These are phyloP conservation scores for Rugonectria rugulosa DNA, from an alignment of 2,329 filamentous ascomycete genomes.

Conservation along the genomic window DNA sequence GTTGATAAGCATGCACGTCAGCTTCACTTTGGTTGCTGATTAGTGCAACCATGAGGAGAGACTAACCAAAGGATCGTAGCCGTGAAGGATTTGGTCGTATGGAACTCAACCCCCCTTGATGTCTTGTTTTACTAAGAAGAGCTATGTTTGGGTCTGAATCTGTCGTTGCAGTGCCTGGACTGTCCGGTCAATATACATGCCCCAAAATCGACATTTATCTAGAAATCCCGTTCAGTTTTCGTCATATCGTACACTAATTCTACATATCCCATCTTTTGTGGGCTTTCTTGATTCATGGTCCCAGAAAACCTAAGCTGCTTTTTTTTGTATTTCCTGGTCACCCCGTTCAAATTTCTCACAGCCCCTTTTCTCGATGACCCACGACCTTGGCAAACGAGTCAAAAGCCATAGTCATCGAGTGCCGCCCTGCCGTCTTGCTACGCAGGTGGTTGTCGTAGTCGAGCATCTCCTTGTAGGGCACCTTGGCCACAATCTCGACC, in stretches of 20 bases:
- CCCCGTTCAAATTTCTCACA: conserved; percentile 42
- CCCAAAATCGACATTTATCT: neutral
- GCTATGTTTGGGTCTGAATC: neutral
- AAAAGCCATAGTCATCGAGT: conserved; percentile 66
- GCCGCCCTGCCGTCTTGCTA: conserved; percentile 85
- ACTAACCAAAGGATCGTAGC: too few relatives aligned
- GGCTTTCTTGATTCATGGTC: too few relatives aligned
- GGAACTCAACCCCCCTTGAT: neutral
- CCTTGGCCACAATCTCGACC: conserved; percentile 79
- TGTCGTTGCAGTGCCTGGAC: too few relatives aligned
- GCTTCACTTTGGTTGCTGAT: neutral
- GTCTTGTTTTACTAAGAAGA: neutral
- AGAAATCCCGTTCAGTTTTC: neutral
- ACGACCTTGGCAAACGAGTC: conserved; percentile 65
- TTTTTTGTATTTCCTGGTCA: too few relatives aligned
- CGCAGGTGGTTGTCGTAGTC: conserved; percentile 90
- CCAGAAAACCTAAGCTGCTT: too few relatives aligned
- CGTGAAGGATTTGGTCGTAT: too few relatives aligned
- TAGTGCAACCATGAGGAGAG: neutral
- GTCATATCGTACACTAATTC: neutral
- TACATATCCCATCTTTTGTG: neutral
- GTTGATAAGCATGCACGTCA: conserved; percentile 3
- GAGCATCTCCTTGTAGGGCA: conserved; percentile 96
- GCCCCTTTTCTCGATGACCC: conserved; percentile 60
- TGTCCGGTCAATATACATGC: neutral